A percentile compares a stretch with the other conserved stretches of the same genome.
Evolutionary conservation across 2,329 filamentous ascomycete genomes (phyloP).

Genomic region (Aureobasidium subglaciale): DNA sequence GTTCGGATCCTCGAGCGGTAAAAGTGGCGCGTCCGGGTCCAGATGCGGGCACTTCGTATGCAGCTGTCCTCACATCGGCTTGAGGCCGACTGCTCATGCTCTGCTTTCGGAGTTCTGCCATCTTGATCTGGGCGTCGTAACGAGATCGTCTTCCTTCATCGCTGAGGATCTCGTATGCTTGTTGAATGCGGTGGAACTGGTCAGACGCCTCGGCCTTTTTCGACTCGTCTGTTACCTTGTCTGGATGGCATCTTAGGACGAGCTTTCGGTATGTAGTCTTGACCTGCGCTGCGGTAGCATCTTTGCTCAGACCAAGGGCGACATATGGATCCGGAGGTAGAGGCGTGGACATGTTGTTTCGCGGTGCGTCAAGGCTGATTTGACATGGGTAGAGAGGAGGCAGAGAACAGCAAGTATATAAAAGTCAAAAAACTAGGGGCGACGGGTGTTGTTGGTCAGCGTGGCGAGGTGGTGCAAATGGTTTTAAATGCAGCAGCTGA

Average conservation of each 20-base stretch:
- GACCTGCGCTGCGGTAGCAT: slow-evolving; percentile 70
- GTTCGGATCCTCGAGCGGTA: slow-evolving; percentile 19
- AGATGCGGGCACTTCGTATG: slow-evolving; percentile 28
- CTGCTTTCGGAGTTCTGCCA: slow-evolving; percentile 58
- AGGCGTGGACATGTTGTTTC: slow-evolving; percentile 33
- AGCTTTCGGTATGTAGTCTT: slow-evolving; percentile 88
- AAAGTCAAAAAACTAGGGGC: neutral
- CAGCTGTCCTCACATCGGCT: slow-evolving; percentile 27
- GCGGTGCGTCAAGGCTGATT: neutral
- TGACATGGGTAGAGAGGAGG: neutral
- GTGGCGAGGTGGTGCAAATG: neutral
- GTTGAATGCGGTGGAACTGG: slow-evolving; percentile 86
- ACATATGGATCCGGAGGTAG: slow-evolving; percentile 71
- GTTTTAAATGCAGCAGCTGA: slow-evolving; percentile 2
- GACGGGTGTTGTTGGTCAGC: neutral
- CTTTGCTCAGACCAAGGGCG: slow-evolving; percentile 62
- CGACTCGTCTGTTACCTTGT: slow-evolving; percentile 51
- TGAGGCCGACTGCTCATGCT: slow-evolving; percentile 35
- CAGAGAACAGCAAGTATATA: neutral
- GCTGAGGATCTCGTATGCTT: slow-evolving; percentile 84
- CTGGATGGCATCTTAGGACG: slow-evolving; percentile 72
- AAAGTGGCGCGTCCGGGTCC: slow-evolving; percentile 26
- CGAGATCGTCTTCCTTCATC: slow-evolving; percentile 64
- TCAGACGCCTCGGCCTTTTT: slow-evolving; percentile 72
- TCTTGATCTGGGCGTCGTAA: slow-evolving; percentile 69